Base-by-base conservation (phyloP, 1,284 basidiomycete species). In the Farysia itapuensis region DNA sequence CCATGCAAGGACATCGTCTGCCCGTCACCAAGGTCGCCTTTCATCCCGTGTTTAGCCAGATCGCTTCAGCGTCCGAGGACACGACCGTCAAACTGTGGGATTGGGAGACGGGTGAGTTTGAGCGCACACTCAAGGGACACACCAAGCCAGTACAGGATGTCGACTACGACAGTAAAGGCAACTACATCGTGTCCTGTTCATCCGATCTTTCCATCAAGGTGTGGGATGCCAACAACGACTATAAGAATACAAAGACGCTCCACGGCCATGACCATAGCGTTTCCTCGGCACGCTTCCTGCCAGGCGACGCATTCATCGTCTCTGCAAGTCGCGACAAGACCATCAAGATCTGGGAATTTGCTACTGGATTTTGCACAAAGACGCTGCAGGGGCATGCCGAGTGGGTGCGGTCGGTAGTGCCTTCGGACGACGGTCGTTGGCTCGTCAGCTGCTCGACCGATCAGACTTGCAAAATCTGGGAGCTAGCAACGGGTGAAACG, bases 61-160 rank as follows among this genome's bases (percentile, higher is more conserved):
- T 93, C 23, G 90, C 88, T 9, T 87, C 86, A 22, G 89, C 89
- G 5, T 88, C 87, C 64, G 90, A 92, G 72, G 90, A 94, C 72
- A 82, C 87, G 26, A 90, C 85, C 2, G 83, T 93, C 67, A 93
- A 93, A 79, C 84, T 94, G 39, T 93, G 90, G 90, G 90, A 94
- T 74, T 94, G 90, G 90, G 90, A 94, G 75, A 88, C 88, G 28
- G 90, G 90, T 20, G 90, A 93, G 63, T 88, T 92, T 70, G 91
- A 94, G 77, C 79, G 88, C 49, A 93, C 91, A 7, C 79, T 94
- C 49, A 94, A 93, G 78, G 89, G 90, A 0, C 90, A 94, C 79
- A 93, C 90, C 26, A 90, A 89, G 74, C 84, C 87, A 15, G 86
- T 94, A 15, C 85, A 85, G 74, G 89, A 92, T 77, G 84, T 90